phyloP scores from a whole-genome alignment of 2,329 filamentous ascomycete species.

The Colletotrichum sp. region DNA sequence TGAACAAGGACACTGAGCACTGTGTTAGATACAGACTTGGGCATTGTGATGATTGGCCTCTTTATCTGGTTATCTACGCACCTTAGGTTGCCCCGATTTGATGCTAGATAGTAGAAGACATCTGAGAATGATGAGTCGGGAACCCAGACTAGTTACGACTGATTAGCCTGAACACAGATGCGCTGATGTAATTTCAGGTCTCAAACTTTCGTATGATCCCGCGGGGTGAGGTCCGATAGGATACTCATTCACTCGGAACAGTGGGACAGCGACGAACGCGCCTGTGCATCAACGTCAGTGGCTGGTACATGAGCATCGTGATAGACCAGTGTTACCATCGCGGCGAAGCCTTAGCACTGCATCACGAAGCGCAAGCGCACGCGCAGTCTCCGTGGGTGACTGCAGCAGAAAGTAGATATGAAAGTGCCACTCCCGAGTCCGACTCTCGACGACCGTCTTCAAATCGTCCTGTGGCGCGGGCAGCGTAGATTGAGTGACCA shows the following conservation, averaged over 20 bases:
- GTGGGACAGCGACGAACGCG: constrained; percentile 36
- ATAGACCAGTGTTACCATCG: constrained; percentile 26
- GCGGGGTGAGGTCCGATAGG: constrained; percentile 38
- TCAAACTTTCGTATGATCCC: constrained; percentile 37
- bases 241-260: constrained; percentile 35
- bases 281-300: constrained; percentile 21
- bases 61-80: not conserved
- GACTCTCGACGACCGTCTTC: constrained; percentile 31
- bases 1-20: constrained; percentile 32
- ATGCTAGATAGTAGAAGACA: constrained; percentile 37
- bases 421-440: constrained; percentile 37
- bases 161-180: not conserved
- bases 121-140: constrained; percentile 38
- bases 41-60: not conserved
- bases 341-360: constrained; percentile 35
- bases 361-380: constrained; percentile 36
- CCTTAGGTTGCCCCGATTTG: constrained; percentile 35
- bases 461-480: constrained; percentile 29
- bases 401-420: constrained; percentile 38
- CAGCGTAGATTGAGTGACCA: constrained; percentile 20
- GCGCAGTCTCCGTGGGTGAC: constrained; percentile 33
- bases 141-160: constrained; percentile 30
- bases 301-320: fast-evolving
- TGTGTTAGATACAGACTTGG: not conserved
- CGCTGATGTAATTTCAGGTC: not conserved